These are phyloP conservation scores for Colletotrichum sp. DNA, from an alignment of 2,329 filamentous ascomycete species.

Conservation along the genomic window DNA sequence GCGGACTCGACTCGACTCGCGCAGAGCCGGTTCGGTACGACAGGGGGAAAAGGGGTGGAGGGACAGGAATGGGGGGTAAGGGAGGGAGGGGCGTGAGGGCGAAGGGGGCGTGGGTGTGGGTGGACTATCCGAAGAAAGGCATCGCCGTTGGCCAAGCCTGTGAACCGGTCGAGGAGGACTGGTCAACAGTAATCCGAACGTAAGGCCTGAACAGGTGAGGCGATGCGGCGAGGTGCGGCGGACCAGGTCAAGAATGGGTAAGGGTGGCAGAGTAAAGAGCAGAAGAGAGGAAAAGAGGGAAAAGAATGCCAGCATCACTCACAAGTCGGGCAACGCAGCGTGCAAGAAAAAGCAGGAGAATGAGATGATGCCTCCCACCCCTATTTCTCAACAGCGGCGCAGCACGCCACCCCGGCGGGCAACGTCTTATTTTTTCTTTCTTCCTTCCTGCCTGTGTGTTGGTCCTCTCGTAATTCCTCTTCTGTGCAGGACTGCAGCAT, in stretches of 20 bases:
- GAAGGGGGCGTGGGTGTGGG: not conserved
- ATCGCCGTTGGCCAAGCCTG: not conserved
- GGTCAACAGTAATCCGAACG: not conserved
- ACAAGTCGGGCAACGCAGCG: not conserved
- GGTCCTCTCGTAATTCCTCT: not conserved
- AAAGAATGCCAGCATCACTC: not conserved
- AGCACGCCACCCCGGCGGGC: slow-evolving; percentile 6
- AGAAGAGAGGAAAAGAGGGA: not conserved
- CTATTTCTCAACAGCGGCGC: slow-evolving; percentile 8
- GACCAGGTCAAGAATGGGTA: not conserved
- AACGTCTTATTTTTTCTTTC: not conserved
- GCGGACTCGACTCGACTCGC: slow-evolving; percentile 6
- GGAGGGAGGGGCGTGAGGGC: not conserved
- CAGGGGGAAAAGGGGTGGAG: not conserved
- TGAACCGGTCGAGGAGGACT: not conserved
- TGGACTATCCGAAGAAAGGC: not conserved
- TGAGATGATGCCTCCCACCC: not conserved
- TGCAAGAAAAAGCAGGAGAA: not conserved
- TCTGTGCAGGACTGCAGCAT: not conserved
- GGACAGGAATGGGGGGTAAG: not conserved
- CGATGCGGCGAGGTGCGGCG: not conserved
- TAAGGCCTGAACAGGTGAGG: not conserved
- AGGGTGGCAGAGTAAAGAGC: not conserved
- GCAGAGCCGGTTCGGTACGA: not conserved
- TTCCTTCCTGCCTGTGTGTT: not conserved